Conservation (phyloP, 148 eudicot species). For the Diospyros kaki region DNA sequence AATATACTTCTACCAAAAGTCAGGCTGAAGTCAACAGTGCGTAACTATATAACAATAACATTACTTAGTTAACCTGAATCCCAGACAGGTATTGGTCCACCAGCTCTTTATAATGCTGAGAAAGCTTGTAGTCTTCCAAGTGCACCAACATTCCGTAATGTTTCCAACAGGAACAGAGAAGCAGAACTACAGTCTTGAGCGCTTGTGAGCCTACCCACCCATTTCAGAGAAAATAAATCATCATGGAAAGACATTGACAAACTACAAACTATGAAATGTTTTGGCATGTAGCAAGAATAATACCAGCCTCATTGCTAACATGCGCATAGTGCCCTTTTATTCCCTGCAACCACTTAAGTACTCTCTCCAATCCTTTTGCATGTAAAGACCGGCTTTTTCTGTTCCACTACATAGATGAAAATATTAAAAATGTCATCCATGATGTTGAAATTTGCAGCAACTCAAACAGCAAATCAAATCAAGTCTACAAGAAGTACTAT, state of each 20-base stretch:
- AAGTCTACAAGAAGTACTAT: not conserved
- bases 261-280: not conserved
- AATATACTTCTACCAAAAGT: not conserved
- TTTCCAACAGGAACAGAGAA: constrained; percentile 85
- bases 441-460: not conserved
- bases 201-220: constrained; percentile 38
- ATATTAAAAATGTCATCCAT: not conserved
- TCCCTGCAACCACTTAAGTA: constrained; percentile 61
- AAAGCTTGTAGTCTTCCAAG: constrained; percentile 45
- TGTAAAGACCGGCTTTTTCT: constrained; percentile 67
- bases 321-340: constrained; percentile 24
- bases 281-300: constrained; percentile 15
- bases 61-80: constrained; percentile 44
- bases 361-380: constrained; percentile 58
- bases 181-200: constrained; percentile 45
- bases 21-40: not conserved
- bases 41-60: not conserved
- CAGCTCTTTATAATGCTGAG: constrained; percentile 38
- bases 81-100: constrained; percentile 72
- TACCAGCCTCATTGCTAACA: constrained; percentile 48
- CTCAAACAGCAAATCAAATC: not conserved
- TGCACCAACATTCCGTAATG: constrained; percentile 63
- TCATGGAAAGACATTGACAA: not conserved
- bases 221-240: not conserved
- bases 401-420: constrained; percentile 54